phyloP scores from a whole-genome alignment of 2,329 filamentous ascomycete genomes.

The Ustulina deusta region DNA sequence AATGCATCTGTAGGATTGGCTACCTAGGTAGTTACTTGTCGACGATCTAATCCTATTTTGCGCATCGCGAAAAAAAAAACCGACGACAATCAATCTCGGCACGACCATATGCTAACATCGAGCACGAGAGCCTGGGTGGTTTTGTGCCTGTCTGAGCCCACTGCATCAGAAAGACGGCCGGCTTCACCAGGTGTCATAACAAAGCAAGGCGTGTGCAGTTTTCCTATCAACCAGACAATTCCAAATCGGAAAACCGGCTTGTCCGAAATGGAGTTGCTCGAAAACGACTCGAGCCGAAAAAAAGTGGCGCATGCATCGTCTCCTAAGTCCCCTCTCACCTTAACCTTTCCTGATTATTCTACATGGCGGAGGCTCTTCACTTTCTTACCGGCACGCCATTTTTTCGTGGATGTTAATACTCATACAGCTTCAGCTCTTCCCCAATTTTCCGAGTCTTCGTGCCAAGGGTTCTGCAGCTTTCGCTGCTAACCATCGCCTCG shows the following conservation, averaged over 20 bases:
- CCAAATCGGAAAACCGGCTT: constrained; percentile 17
- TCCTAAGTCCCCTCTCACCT: constrained; percentile 7
- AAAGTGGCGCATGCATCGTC: constrained; percentile 17
- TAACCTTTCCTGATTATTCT: constrained; percentile 29
- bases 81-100: not conserved
- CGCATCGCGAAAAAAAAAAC: constrained; percentile 23
- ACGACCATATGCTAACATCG: constrained; percentile 15
- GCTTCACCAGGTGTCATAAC: constrained; percentile 4
- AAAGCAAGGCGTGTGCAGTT: constrained; percentile 5
- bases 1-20: constrained; percentile 31
- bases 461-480: constrained; percentile 4
- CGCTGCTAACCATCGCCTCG: not conserved
- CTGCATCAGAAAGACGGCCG: constrained; percentile 17
- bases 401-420: constrained; percentile 38
- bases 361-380: constrained; percentile 25
- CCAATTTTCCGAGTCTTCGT: constrained; percentile 4
- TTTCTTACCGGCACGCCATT: constrained; percentile 22
- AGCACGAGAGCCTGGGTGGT: constrained; percentile 7
- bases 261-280: constrained; percentile 24
- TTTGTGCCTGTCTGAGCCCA: constrained; percentile 11
- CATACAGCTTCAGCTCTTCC: constrained; percentile 33
- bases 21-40: constrained; percentile 13
- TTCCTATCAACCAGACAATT: constrained; percentile 13
- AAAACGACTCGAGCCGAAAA: constrained; percentile 20
- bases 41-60: constrained; percentile 21